Conservation (phyloP, 2,329 filamentous ascomycete genomes). For the Dactylellina drechsleri region DNA sequence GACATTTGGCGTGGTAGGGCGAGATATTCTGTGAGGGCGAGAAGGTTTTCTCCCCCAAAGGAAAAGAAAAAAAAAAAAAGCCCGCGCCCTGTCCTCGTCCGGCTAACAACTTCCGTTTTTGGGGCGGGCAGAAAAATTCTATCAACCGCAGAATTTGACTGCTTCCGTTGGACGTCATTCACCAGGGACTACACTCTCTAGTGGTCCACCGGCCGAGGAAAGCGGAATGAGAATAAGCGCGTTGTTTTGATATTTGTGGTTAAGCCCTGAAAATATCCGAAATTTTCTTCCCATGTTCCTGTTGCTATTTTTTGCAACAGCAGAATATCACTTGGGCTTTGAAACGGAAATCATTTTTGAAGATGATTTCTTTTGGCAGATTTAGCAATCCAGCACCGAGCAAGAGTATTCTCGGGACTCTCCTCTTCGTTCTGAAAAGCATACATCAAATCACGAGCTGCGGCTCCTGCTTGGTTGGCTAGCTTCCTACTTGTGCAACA, state of each 20-base stretch:
- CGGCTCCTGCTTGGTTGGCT: slow-evolving; percentile 35
- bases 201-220: slow-evolving; percentile 9
- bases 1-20: slow-evolving; percentile 15
- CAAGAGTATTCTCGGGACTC: not conserved
- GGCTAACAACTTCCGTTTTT: slow-evolving; percentile 40
- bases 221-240: slow-evolving; percentile 46
- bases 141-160: slow-evolving; percentile 29
- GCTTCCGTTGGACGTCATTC: slow-evolving; percentile 29
- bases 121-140: slow-evolving; percentile 34
- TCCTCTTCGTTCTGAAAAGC: slow-evolving; percentile 1
- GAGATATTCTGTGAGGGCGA: slow-evolving; percentile 20
- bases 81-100: not conserved
- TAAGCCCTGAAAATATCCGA: not conserved
- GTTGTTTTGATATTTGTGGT: slow-evolving; percentile 31
- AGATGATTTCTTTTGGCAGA: too few species aligned
- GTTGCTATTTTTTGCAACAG: slow-evolving; percentile 31
- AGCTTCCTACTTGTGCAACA: slow-evolving; percentile 44
- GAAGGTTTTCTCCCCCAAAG: slow-evolving; percentile 18
- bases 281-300: slow-evolving; percentile 14
- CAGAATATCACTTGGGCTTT: not conserved
- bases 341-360: slow-evolving; percentile 8
- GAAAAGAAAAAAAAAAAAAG: slow-evolving; percentile 10
- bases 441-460: slow-evolving; percentile 39
- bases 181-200: not conserved
- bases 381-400: not conserved